Evolutionary conservation across 176 grass and related monocot species (phyloP).

Genomic region (Juncus effusus): DNA sequence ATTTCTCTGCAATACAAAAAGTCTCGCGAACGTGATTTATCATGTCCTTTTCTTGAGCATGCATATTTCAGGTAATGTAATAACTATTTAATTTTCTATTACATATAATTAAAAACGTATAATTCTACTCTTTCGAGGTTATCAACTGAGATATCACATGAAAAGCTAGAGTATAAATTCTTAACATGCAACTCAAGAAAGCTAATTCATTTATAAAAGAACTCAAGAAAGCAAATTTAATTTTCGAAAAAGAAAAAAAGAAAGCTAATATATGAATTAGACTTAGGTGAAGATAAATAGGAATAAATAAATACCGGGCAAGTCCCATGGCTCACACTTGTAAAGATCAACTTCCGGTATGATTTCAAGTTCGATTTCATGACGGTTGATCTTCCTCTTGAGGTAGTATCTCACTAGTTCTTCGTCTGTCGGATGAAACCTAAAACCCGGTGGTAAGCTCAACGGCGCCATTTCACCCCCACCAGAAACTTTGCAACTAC

Average conservation of each 20-base stretch:
- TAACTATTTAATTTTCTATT: too few relatives aligned
- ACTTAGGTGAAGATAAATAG: neutral
- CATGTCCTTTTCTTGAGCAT: too few relatives aligned
- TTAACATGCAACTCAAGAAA: too few relatives aligned
- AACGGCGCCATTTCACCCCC: constrained; percentile 60
- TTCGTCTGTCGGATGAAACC: constrained; percentile 91
- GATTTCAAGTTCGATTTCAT: constrained; percentile 83
- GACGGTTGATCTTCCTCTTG: constrained; percentile 86
- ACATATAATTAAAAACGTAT: too few relatives aligned
- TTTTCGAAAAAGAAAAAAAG: neutral
- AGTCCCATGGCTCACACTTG: constrained; percentile 96
- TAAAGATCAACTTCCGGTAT: constrained; percentile 95
- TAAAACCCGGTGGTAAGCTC: constrained; percentile 87
- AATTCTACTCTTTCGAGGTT: too few relatives aligned
- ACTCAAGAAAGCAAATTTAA: neutral
- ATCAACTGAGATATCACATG: too few relatives aligned
- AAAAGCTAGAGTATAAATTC: too few relatives aligned
- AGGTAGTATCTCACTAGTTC: constrained; percentile 93
- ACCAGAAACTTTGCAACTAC: constrained; percentile 38
- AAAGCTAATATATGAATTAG: constrained; percentile 12
- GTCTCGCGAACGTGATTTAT: too few relatives aligned
- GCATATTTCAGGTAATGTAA: too few relatives aligned
- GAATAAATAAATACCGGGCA: constrained; percentile 49
- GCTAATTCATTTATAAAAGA: too few relatives aligned
- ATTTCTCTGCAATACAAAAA: too few relatives aligned